A percentile compares a stretch with the other conserved stretches of the same genome.
Evolutionary conservation across 306 rosid genomes (phyloP).

Genomic region (Oxytropis ochrocephala): DNA sequence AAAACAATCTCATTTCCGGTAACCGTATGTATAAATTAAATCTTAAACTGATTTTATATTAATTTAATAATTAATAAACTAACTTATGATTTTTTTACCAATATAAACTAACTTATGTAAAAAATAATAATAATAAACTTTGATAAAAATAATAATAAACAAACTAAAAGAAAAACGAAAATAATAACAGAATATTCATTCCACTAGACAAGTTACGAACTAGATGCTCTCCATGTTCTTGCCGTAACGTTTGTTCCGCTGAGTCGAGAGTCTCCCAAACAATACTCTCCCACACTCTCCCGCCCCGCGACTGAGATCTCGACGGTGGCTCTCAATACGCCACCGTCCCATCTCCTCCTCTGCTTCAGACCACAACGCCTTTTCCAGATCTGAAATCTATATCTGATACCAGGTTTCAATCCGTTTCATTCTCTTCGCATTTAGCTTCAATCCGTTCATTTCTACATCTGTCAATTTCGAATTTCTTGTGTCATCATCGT

Average conservation of each 20-base stretch:
- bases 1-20: too few relatives aligned
- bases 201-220: neutral
- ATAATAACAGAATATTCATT: too few relatives aligned
- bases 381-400: conserved; percentile 24
- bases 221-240: neutral
- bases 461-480: conserved; percentile 5
- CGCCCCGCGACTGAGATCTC: conserved; percentile 18
- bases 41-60: too few relatives aligned
- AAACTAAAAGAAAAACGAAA: too few relatives aligned
- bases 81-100: too few relatives aligned
- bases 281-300: neutral
- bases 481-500: neutral
- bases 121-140: too few relatives aligned
- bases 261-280: neutral
- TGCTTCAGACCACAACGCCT: neutral
- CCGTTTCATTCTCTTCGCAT: neutral
- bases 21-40: too few relatives aligned
- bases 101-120: too few relatives aligned
- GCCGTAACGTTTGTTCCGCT: neutral
- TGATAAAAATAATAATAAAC: too few relatives aligned
- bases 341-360: conserved; percentile 33
- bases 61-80: too few relatives aligned
- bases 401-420: conserved; percentile 21
- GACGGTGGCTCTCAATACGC: conserved; percentile 34
- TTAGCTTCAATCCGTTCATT: conserved; percentile 2